Evolutionary conservation across 1,284 basidiomycete genomes (phyloP), one percentile per base, ranked within the genome.

Genomic region (Neolentinus lepideus): DNA sequence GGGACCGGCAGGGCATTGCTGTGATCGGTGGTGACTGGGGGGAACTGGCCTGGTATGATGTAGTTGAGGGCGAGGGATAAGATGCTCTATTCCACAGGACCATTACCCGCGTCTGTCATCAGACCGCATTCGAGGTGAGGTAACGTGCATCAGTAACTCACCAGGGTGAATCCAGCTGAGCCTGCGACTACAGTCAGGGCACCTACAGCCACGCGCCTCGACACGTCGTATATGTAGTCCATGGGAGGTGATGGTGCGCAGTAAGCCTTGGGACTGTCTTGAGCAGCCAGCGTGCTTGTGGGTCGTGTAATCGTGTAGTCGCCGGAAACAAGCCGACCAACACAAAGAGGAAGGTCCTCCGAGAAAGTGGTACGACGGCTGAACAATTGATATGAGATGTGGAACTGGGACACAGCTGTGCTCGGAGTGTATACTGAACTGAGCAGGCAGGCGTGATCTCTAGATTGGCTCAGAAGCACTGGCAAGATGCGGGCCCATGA

Each of bases 111-210:
- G 12, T 6, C 29, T 31, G 4, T 12, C 4, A 12, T 31, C 29
- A 31, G 29, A 31, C 29, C 12, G 29, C 29, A 31, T 31, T 12
- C 4, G 6, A 31, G 12, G 6, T 12, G 29, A 31, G 29, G 29
- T 31, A 12, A 31, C 29, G 6, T 31, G 29, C 29, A 31, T 31
- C 29, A 43, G 19, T 43, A n/a, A 58, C 59, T 46, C 52, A 60
- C 59, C 52, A 58, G 22, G 36, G 57, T 38, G 29, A 60, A 54
- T 11, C 59, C 59, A 19, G 48, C 36, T 19, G 53, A 24, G 38
- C 57, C 59, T 54, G 57, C 56, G 10, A 57, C 56, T 14, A 56
- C 57, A 1, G 56, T 56, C 16, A 58, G 54, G 22, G 56, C 45
- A 10, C 57, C 24, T 14, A 60, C 54, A n/a, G 31, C 52, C 10